Evolutionary conservation across 1,284 basidiomycete genomes (phyloP).

Genomic region (Pseudozyma tsukubaensis): DNA sequence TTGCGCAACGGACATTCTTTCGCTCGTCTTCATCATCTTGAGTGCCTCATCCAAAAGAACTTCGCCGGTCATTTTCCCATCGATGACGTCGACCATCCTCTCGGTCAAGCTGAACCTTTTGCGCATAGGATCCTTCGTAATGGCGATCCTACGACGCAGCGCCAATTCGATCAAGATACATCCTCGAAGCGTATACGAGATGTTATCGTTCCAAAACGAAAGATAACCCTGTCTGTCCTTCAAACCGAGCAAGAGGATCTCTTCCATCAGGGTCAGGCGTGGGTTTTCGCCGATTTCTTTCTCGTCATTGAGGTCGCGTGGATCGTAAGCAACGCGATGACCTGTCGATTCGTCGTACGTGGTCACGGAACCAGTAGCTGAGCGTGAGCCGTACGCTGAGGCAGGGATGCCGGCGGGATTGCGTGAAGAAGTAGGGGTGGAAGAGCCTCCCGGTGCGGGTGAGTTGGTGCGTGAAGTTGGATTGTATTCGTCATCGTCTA

Average conservation of each 20-base stretch:
- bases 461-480: slow-evolving; percentile 34
- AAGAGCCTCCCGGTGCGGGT: slow-evolving; percentile 24
- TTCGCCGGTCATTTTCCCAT: slow-evolving; percentile 63
- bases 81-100: slow-evolving; percentile 61
- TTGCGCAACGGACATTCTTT: slow-evolving; percentile 59
- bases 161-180: slow-evolving; percentile 67
- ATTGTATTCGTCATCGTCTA: slow-evolving; percentile 34
- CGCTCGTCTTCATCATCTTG: slow-evolving; percentile 61
- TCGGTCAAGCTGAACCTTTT: slow-evolving; percentile 49
- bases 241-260: slow-evolving; percentile 88
- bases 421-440: slow-evolving; percentile 33
- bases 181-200: slow-evolving; percentile 66
- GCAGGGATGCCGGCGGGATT: slow-evolving; percentile 11
- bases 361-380: slow-evolving; percentile 49
- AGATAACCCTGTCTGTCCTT: slow-evolving; percentile 80
- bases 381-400: slow-evolving; percentile 38
- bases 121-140: slow-evolving; percentile 54
- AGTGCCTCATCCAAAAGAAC: slow-evolving; percentile 66
- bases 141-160: slow-evolving; percentile 59
- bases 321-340: slow-evolving; percentile 84
- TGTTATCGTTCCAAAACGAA: slow-evolving; percentile 69
- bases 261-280: slow-evolving; percentile 93
- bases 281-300: slow-evolving; percentile 82
- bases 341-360: slow-evolving; percentile 46
- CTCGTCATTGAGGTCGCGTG: slow-evolving; percentile 84